A percentile compares a stretch with the other conserved stretches of the same genome.
Evolutionary conservation across 2,329 filamentous ascomycete genomes (phyloP).

Genomic region (Monosporascus sp.): DNA sequence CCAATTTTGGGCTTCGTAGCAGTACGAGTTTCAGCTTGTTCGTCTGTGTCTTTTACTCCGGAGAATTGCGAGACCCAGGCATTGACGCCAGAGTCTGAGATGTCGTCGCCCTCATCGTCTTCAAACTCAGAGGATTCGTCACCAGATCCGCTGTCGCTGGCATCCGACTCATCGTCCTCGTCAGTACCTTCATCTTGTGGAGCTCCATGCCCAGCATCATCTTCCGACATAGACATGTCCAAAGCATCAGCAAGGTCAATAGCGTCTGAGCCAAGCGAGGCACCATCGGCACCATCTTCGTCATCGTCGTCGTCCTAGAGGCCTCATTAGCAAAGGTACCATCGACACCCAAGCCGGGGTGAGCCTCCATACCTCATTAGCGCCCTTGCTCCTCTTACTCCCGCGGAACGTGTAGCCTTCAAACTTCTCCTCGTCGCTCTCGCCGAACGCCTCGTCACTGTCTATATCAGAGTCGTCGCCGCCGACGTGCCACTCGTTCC

Average conservation of each 20-base stretch:
- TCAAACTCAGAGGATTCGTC: slow-evolving; percentile 38
- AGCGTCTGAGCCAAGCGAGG: slow-evolving; percentile 54
- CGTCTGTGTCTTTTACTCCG: slow-evolving; percentile 57
- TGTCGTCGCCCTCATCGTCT: slow-evolving; percentile 40
- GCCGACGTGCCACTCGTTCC: slow-evolving; percentile 79
- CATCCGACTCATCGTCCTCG: slow-evolving; percentile 37
- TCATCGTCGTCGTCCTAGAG: slow-evolving; percentile 49
- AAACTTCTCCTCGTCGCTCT: slow-evolving; percentile 82
- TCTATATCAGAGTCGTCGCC: slow-evolving; percentile 61
- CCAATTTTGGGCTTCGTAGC: slow-evolving; percentile 63
- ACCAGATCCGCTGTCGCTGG: slow-evolving; percentile 38
- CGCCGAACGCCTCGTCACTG: slow-evolving; percentile 76
- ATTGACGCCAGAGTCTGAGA: slow-evolving; percentile 44
- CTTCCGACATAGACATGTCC: slow-evolving; percentile 40
- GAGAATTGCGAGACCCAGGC: slow-evolving; percentile 57
- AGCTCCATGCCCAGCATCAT: slow-evolving; percentile 44
- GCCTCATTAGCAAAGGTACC: slow-evolving; percentile 16
- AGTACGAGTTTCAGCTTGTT: slow-evolving; percentile 40
- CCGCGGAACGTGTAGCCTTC: slow-evolving; percentile 62
- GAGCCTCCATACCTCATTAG: slow-evolving; percentile 36
- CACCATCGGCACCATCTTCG: slow-evolving; percentile 53
- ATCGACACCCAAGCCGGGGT: slow-evolving; percentile 1
- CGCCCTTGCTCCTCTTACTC: slow-evolving; percentile 34
- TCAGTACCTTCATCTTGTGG: slow-evolving; percentile 42
- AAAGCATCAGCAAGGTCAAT: slow-evolving; percentile 54